Evolutionary conservation across 441 rosid species (phyloP).

Genomic region (Francoa sonchifolia): DNA sequence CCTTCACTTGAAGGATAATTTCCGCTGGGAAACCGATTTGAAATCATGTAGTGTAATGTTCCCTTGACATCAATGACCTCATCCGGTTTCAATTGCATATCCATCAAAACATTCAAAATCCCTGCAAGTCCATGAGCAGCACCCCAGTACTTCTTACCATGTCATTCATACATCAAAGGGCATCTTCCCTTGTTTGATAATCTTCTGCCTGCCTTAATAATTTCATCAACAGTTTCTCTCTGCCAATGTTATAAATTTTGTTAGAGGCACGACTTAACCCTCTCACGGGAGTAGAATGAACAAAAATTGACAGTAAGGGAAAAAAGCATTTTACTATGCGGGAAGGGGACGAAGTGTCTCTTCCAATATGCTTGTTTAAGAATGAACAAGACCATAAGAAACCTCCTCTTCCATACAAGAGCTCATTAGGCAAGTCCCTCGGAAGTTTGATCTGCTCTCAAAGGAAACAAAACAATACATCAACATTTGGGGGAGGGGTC

Average conservation of each 20-base stretch:
- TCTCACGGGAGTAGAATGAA: no score
- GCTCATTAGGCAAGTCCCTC: conserved; percentile 37
- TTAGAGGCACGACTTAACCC: no score
- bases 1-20: conserved; percentile 62
- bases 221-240: conserved; percentile 45
- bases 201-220: conserved; percentile 38
- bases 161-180: conserved; percentile 71
- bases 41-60: conserved; percentile 50
- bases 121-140: conserved; percentile 74
- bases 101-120: conserved; percentile 54
- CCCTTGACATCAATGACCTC: conserved; percentile 54
- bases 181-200: conserved; percentile 33
- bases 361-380: conserved; percentile 48
- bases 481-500: background rate
- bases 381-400: conserved; percentile 56
- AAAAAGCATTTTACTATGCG: conserved; percentile 25
- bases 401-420: conserved; percentile 55
- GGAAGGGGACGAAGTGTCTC: conserved; percentile 30
- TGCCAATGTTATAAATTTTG: conserved; percentile 15
- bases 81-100: conserved; percentile 48
- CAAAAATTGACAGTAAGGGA: no score
- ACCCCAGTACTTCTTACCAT: conserved; percentile 63
- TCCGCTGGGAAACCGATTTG: conserved; percentile 43
- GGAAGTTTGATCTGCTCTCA: conserved; percentile 40
- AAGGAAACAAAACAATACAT: background rate